phyloP scores from a whole-genome alignment of 192 early-diverging fungal species.

The Linderina pennispora region DNA sequence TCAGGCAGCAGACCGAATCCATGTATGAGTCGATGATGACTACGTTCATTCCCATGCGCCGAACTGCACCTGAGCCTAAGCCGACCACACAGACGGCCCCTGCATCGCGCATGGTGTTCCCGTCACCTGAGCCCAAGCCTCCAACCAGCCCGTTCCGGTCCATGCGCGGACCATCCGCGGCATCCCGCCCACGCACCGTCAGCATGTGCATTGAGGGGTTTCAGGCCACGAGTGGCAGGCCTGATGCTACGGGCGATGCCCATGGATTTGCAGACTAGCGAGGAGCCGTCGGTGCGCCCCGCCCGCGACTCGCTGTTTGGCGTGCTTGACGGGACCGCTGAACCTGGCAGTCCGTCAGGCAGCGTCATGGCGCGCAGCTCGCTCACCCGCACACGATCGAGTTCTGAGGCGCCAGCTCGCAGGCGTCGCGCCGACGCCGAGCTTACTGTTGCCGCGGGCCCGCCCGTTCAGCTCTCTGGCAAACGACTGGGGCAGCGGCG shows the following conservation, averaged over 20 bases:
- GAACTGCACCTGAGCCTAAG: too few species aligned
- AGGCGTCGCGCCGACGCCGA: slow-evolving; percentile 3
- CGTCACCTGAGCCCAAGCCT: too few species aligned
- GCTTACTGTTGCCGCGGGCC: background rate
- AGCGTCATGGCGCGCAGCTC: slow-evolving; percentile 8
- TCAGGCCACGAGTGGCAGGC: too few species aligned
- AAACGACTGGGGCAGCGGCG: slow-evolving; percentile 21
- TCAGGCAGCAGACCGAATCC: too few species aligned
- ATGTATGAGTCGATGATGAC: background rate
- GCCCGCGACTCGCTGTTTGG: slow-evolving; percentile 25
- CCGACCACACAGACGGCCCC: too few species aligned
- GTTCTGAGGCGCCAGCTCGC: slow-evolving; percentile 33
- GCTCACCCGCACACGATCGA: slow-evolving; percentile 35
- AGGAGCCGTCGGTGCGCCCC: slow-evolving; percentile 9
- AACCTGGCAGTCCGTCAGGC: slow-evolving; percentile 15
- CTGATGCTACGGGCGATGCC: too few species aligned
- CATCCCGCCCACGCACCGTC: too few species aligned
- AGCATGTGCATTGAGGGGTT: too few species aligned
- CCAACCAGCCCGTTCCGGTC: background rate
- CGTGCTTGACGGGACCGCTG: slow-evolving; percentile 36
- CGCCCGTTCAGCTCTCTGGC: slow-evolving; percentile 2
- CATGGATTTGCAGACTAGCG: too few species aligned
- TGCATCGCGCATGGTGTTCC: too few species aligned
- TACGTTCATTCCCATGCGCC: background rate
- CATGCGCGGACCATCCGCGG: background rate